Evolutionary conservation across 1,284 basidiomycete species (phyloP).

Genomic region (Ceratobasidium sp.): DNA sequence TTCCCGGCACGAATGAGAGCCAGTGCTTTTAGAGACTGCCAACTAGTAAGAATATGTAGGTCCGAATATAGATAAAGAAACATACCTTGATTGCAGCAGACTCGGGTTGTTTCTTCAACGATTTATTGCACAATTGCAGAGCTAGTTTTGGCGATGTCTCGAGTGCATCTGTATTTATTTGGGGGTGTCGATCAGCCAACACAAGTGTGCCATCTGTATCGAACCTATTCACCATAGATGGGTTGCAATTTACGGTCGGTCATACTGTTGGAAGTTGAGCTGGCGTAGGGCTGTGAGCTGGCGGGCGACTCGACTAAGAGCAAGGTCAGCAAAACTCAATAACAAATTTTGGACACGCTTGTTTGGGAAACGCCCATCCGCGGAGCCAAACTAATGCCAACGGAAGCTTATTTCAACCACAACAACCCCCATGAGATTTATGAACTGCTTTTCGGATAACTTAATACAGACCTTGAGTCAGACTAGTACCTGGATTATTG

Average conservation of each 20-base stretch:
- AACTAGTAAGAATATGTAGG: slow-evolving; percentile 8
- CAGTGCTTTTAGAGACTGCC: slow-evolving; percentile 84
- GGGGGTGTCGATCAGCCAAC: slow-evolving; percentile 1
- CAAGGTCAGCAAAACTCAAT: slow-evolving; percentile 37
- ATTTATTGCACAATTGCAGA: slow-evolving; percentile 83
- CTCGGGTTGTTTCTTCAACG: slow-evolving; percentile 83
- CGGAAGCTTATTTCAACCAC: background rate
- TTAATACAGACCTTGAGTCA: background rate
- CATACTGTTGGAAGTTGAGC: slow-evolving; percentile 9
- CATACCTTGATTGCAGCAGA: slow-evolving; percentile 79
- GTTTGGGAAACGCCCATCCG: slow-evolving; percentile 44
- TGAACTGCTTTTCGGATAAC: background rate
- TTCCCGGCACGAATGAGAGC: slow-evolving; percentile 85
- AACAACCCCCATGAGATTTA: background rate
- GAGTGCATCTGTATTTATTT: slow-evolving; percentile 72
- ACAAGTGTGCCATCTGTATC: background rate
- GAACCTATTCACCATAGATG: slow-evolving; percentile 35
- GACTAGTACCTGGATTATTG: background rate
- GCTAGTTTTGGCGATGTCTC: slow-evolving; percentile 89
- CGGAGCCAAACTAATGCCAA: slow-evolving; percentile 16
- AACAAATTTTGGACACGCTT: slow-evolving; percentile 46
- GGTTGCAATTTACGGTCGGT: slow-evolving; percentile 43
- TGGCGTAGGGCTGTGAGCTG: background rate
- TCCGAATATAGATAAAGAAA: slow-evolving; percentile 41
- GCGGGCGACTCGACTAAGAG: background rate